A percentile compares a stretch with the other conserved stretches of the same genome.
phyloP scores from a whole-genome alignment of 257 asterid genomes.

The Pogostemon cablin region DNA sequence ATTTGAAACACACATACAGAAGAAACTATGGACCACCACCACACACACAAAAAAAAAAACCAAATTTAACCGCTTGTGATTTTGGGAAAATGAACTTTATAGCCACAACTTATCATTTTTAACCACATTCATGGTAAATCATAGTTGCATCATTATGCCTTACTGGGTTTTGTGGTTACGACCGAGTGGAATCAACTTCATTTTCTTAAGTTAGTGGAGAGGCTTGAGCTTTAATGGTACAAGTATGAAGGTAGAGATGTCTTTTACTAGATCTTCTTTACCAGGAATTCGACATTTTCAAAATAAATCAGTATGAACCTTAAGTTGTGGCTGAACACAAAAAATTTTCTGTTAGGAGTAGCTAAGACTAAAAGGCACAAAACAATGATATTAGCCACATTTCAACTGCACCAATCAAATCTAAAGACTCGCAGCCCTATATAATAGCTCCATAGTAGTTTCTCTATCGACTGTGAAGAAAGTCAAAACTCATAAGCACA shows the following conservation, averaged over 20 bases:
- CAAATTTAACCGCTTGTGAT: no score
- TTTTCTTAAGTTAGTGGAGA: no score
- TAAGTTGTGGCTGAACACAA: neutral
- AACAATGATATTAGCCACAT: neutral
- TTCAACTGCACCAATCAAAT: constrained; percentile 1
- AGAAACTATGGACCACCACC: no score
- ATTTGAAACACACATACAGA: neutral
- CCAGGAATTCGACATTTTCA: no score
- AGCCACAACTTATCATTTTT: no score
- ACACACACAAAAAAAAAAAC: no score
- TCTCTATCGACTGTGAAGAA: neutral
- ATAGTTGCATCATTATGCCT: no score
- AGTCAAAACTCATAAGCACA: constrained; percentile 9
- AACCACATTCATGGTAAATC: no score
- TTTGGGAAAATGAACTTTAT: no score
- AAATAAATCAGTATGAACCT: neutral
- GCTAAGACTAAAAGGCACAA: neutral
- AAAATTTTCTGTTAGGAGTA: neutral
- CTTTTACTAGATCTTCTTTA: neutral
- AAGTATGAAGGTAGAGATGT: neutral
- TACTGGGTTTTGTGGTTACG: no score
- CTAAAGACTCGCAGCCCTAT: neutral
- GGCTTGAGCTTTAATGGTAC: no score
- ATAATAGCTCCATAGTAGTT: neutral
- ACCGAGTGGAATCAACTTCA: no score